Evolutionary conservation across 1,284 basidiomycete species (phyloP).

Genomic region (Bjerkandera adusta): DNA sequence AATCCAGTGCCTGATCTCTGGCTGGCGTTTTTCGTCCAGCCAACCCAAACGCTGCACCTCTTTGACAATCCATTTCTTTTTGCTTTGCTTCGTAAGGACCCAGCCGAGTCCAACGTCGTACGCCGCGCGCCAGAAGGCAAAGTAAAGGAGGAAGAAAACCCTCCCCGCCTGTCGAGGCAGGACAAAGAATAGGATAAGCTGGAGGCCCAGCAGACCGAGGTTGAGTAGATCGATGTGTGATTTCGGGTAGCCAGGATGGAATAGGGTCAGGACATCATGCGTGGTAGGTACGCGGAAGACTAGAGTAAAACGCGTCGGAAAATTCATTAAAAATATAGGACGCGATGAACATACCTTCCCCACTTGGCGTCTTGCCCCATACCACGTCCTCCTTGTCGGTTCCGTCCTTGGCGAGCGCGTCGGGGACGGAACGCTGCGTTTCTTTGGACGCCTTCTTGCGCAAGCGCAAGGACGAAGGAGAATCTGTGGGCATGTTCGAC

Average conservation of each 20-base stretch:
- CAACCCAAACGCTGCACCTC: conserved; percentile 81
- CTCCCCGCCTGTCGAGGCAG: conserved; percentile 57
- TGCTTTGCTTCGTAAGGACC: conserved; percentile 92
- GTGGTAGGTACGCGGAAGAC: conserved; percentile 96
- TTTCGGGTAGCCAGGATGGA: conserved; percentile 87
- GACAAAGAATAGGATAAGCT: conserved; percentile 75
- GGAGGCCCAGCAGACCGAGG: conserved; percentile 73
- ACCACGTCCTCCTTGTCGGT: conserved; percentile 57
- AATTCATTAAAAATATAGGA: neutral
- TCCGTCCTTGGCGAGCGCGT: neutral
- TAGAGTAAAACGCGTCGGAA: conserved; percentile 30
- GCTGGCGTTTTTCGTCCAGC: conserved; percentile 75
- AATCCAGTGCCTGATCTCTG: conserved; percentile 78
- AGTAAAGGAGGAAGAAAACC: conserved; percentile 81
- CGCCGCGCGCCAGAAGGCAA: conserved; percentile 89
- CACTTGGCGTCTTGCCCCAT: conserved; percentile 85
- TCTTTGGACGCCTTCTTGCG: conserved; percentile 15
- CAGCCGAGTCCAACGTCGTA: conserved; percentile 95
- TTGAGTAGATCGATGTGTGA: conserved; percentile 91
- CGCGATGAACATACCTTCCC: conserved; percentile 58
- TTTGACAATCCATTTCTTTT: conserved; percentile 89
- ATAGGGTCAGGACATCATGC: conserved; percentile 91
- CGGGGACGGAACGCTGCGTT: neutral
- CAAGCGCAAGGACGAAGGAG: conserved; percentile 11
- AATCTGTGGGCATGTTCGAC: conserved; percentile 11